Percentiles rank a stretch among this genome's conserved stretches.
Conservation (phyloP, 805 yeast species). For the Kuraishia ogatae region DNA sequence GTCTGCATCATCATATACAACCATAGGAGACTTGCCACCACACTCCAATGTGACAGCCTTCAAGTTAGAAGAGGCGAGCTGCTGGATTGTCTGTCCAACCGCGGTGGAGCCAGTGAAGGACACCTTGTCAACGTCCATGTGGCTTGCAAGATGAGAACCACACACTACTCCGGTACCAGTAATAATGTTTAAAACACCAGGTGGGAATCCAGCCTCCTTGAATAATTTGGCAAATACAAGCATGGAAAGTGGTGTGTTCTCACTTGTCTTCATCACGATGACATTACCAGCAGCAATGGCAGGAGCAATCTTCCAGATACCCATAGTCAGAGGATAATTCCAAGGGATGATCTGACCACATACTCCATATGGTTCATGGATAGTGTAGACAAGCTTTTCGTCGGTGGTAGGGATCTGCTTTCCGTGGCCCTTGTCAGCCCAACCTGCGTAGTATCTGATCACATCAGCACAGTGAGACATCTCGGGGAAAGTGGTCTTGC, state of each 20-base stretch:
- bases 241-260: constrained; percentile 65
- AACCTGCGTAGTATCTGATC: constrained; percentile 49
- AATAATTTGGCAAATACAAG: constrained; percentile 50
- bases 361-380: constrained; percentile 62
- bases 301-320: constrained; percentile 77
- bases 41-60: constrained; percentile 63
- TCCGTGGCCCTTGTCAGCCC: constrained; percentile 52
- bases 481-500: constrained; percentile 39
- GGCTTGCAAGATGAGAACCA: constrained; percentile 59
- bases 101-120: constrained; percentile 62
- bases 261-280: constrained; percentile 65
- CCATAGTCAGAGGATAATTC: constrained; percentile 67
- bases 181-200: constrained; percentile 66
- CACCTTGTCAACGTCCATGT: constrained; percentile 46
- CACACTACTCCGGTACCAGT: constrained; percentile 64
- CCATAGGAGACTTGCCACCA: constrained; percentile 65
- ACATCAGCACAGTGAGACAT: constrained; percentile 35
- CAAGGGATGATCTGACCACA: constrained; percentile 67
- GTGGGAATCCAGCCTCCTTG: constrained; percentile 63
- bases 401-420: constrained; percentile 27
- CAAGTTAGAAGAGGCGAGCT: constrained; percentile 50
- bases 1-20: constrained; percentile 56
- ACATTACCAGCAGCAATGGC: constrained; percentile 77
- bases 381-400: constrained; percentile 53
- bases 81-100: constrained; percentile 60